Base-by-base conservation (phyloP, 2,329 filamentous ascomycete genomes). In the Trichoderma koningii region DNA sequence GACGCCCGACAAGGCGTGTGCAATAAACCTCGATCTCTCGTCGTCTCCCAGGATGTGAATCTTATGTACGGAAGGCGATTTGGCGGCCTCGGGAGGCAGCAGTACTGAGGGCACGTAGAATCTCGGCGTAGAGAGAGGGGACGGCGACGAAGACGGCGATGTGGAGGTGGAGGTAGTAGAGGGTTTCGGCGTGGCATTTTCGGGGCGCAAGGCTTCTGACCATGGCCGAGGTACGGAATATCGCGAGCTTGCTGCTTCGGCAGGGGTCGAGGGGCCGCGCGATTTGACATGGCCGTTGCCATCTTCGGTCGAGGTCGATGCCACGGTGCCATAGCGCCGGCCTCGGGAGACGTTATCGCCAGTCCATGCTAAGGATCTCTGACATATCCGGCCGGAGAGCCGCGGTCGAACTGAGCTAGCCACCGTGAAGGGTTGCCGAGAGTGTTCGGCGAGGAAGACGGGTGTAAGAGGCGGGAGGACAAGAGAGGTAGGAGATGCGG, bases 31-130 rank as follows among this genome's bases (percentile, higher is more conserved):
- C 21, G 78, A 78, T 45, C 77, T 71, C 51, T 74, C 76, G 66
- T 81, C 79, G 57, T 77, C 73, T 23, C 77, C 79, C 1, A 82
- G 73, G 9, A 80, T 78, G 60, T 80, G 75, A 21, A 80, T 78
- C 30, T 77, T 79, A 64, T 77, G 76, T 2, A 74, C 75, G 0
- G 72, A 70, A 17, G 73, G 72, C n/a, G 74, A 70, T 52, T 70
- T 71, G 26, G 75, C 70, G 23, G 74, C 70, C 61, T 74, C 71
- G 55, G 73, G 68, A 5, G 75, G 72, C 41, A 79, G 70, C 21
- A 77, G 69, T 14, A 79, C 73, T 1, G 78, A 77, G 5, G 78
- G 77, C 3, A 77, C 71, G 56, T 74, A 75, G 48, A 75, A 76
- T 17, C 71, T 63, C 26, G 50, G 59, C 23, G 50, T 28, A 38